Evolutionary conservation across 2,329 filamentous ascomycete species (phyloP), one percentile per base, ranked within the genome.

Genomic region (Grosmannia clavigera): DNA sequence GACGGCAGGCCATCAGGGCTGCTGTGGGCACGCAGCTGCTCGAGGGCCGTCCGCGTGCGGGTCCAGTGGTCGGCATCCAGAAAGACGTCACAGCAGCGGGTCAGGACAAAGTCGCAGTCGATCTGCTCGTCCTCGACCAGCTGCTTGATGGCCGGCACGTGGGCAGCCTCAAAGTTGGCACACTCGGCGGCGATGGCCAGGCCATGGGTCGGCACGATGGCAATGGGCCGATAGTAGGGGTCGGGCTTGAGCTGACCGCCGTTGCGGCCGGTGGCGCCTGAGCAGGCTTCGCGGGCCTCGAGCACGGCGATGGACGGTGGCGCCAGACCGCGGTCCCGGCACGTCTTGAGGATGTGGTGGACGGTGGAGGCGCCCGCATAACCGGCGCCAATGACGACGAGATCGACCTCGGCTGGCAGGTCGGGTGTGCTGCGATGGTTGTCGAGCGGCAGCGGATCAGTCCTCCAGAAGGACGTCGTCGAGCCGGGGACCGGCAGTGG

Each of bases 351-450:
- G n/a, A 72, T 70, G 61, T 80, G 73, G 53, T 76, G 76, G 0
- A 73, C 73, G 5, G 74, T 71, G 1, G 72, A 71, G 0, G 73
- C 71, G 3, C 78, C 78, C 5, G 77, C 70, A 59, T 74, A 77
- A 0, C 78, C 78, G 16, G 74, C 73, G 0, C 77, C 78, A 10
- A 80, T 71, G 46, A 80, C 73, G 19, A 74, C 70, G 57, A 80
- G 72, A 54, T 80, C 76, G 35, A 69, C 71, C 35, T 72, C 61
- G 0, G 64, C 53, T 0, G 76, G 77, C 0, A 80, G 65, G 10
- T 64, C 63, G 3, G 70, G 65, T 0, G 70, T 73, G 33, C 69
- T 73, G n/a, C 74, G 70, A 62, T 74, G 67, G 59, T 71, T 68
- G 60, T 77, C 74, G 2, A 79, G 66, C 1, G 65, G 61, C 71